Conservation (phyloP, 176 grass and related monocot species). For the Neostapfia colusana region DNA sequence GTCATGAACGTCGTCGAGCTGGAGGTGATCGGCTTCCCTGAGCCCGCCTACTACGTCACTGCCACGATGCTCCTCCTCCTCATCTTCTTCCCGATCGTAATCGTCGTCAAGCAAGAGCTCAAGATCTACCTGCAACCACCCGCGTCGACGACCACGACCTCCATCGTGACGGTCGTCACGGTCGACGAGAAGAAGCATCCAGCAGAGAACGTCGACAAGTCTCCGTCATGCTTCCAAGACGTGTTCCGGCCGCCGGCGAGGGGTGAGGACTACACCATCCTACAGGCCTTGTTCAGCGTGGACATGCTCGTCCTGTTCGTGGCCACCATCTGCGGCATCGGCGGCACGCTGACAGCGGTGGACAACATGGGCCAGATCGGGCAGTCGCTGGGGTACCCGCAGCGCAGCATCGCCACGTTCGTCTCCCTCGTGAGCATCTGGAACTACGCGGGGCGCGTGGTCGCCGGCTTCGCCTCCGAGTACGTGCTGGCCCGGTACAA, state of each 20-base stretch:
- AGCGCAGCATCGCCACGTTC: constrained; percentile 66
- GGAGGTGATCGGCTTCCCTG: constrained; percentile 42
- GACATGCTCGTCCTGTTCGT: constrained; percentile 76
- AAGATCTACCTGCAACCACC: not conserved
- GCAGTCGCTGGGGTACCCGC: constrained; percentile 50
- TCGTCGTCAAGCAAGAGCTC: constrained; percentile 64
- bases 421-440: constrained; percentile 83
- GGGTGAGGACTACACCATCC: constrained; percentile 67
- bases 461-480: constrained; percentile 64
- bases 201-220: constrained; percentile 20
- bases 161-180: constrained; percentile 65
- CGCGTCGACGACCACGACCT: not conserved
- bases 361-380: constrained; percentile 90
- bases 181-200: constrained; percentile 39
- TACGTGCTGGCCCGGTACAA: constrained; percentile 46
- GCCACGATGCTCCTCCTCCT: constrained; percentile 49
- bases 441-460: constrained; percentile 73
- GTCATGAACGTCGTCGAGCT: constrained; percentile 56
- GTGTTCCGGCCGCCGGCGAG: constrained; percentile 54
- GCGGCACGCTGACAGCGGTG: constrained; percentile 72
- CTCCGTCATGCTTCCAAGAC: not conserved
- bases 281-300: constrained; percentile 67
- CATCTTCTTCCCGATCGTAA: constrained; percentile 58
- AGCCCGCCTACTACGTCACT: constrained; percentile 29
- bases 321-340: constrained; percentile 67